Conservation (phyloP, 2,329 filamentous ascomycete species). For the Scleromitrula shiraiana region DNA sequence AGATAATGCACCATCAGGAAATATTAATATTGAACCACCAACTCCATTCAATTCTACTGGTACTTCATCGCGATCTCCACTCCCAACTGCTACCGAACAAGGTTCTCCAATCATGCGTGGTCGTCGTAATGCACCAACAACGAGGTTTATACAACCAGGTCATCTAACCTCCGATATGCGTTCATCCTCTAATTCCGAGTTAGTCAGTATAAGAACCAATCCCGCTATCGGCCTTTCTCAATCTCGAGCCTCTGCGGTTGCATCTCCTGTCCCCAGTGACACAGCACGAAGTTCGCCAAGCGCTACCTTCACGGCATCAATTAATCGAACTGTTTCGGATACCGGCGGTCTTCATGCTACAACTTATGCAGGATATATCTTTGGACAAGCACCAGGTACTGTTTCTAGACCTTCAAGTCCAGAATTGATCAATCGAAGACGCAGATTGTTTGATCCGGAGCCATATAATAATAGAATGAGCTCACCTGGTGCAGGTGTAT, state of each 20-base stretch:
- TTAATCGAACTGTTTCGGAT: too few relatives aligned
- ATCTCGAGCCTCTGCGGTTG: too few relatives aligned
- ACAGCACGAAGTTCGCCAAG: too few relatives aligned
- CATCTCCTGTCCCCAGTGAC: too few relatives aligned
- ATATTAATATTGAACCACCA: background rate
- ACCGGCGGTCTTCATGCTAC: too few relatives aligned
- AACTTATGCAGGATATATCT: background rate
- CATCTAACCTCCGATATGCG: too few relatives aligned
- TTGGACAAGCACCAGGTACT: background rate
- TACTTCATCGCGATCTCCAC: background rate
- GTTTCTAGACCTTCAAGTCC: background rate
- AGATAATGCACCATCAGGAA: background rate
- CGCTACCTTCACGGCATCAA: too few relatives aligned
- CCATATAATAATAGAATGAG: too few relatives aligned
- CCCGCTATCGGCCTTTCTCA: too few relatives aligned
- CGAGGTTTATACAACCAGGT: background rate
- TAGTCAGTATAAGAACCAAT: too few relatives aligned
- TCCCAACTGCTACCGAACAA: conserved; percentile 1
- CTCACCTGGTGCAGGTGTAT: too few relatives aligned
- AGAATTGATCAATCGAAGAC: background rate
- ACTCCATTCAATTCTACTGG: background rate
- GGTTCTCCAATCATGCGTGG: conserved; percentile 2
- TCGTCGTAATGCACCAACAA: background rate
- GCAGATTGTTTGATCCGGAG: background rate
- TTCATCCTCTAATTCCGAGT: too few relatives aligned